Evolutionary conservation across 1,284 basidiomycete species (phyloP), one percentile per base, ranked within the genome.

Genomic region (Anthracocystis setariae): DNA sequence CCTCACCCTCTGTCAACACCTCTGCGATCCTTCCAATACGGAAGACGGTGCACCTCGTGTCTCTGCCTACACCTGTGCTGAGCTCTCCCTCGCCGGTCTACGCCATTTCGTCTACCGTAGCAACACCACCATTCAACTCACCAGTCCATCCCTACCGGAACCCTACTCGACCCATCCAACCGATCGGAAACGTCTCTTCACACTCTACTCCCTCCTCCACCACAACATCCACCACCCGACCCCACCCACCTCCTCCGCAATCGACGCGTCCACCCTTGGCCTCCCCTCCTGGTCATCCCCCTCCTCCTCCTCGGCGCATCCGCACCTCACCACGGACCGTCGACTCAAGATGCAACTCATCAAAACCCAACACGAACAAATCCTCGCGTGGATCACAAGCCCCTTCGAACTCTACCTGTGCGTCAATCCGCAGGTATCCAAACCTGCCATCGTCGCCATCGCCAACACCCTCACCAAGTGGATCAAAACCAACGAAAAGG

Each of bases 91-190:
- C 53, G 91, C 93, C 1, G 94, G 94, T 0, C 84, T 98, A 24
- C 88, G 92, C 25, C 95, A 98, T 83, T 98, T 98, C 80, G 85
- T 96, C 50, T 98, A 96, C 86, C 97, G 96, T 84, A 92, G 91
- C 18, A 87, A 92, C 42, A 58, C 88, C 17, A 88, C 92, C 73
- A 92, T 97, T 18, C 95, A 98, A 81, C 87, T 95, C 32, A 96
- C 93, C 0, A 86, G 87, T 68, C 93, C 94, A 0, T 83, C 84
- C 17, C 94, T 90, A 82, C 92, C 94, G 76, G 90, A 90, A 27
- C 90, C 91, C 2, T 97, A 96, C 81, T 87, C 89, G 44, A 84
- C 84, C 38, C 68, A 85, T 0, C 86, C 88, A 52, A 88, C 89
- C 67, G 87, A 85, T 58, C 85, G 88, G 70, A 87, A 90, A 89